Evolutionary conservation across 768 basidiomycete species (phyloP).

Genomic region (Chlorophyllum brunneum): DNA sequence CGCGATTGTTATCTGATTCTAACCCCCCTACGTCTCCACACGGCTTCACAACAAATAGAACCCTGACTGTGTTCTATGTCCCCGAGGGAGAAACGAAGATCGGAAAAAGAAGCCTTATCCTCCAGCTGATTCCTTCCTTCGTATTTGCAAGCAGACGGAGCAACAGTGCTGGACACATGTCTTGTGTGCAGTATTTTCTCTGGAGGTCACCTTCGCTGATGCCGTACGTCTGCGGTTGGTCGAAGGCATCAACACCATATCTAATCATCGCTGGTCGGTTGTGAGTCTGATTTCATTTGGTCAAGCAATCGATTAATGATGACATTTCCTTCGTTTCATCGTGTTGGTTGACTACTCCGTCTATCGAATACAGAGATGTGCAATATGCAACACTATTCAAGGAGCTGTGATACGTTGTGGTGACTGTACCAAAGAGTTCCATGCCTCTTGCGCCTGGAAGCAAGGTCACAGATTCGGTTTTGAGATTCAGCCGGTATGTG

Average conservation of each 20-base stretch:
- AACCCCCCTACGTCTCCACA: slow-evolving; percentile 3
- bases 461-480: slow-evolving; percentile 86
- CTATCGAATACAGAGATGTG: slow-evolving; percentile 66
- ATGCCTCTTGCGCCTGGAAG: slow-evolving; percentile 89
- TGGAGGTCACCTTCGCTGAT: slow-evolving; percentile 82
- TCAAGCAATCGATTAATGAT: not conserved
- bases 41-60: slow-evolving; percentile 43
- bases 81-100: slow-evolving; percentile 49
- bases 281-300: slow-evolving; percentile 39
- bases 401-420: slow-evolving; percentile 84
- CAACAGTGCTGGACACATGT: slow-evolving; percentile 92
- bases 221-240: slow-evolving; percentile 68
- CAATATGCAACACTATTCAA: slow-evolving; percentile 62
- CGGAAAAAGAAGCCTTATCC: slow-evolving; percentile 44
- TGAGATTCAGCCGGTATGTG: slow-evolving; percentile 78
- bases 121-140: slow-evolving; percentile 59
- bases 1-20: not conserved
- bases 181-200: slow-evolving; percentile 83
- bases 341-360: not conserved
- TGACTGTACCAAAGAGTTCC: slow-evolving; percentile 79
- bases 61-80: slow-evolving; percentile 83
- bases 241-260: slow-evolving; percentile 79
- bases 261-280: slow-evolving; percentile 66
- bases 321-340: too few relatives aligned
- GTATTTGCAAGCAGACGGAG: slow-evolving; percentile 87